These are phyloP conservation scores for Solanum chmielewskii DNA, from an alignment of 257 asterid species.

Conservation along the genomic window DNA sequence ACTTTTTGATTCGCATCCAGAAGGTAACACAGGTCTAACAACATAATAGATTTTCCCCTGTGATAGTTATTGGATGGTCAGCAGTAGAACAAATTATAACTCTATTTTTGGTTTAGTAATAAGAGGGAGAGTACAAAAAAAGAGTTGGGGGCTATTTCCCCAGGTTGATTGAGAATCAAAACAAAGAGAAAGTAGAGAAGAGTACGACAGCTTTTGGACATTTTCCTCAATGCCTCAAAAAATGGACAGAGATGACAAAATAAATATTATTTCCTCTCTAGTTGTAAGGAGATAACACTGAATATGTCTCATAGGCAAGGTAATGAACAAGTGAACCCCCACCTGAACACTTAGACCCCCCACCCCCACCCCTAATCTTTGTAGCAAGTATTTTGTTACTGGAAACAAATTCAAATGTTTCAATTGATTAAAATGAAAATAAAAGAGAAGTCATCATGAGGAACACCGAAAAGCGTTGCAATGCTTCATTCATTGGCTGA, in stretches of 20 bases:
- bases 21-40: constrained; percentile 80
- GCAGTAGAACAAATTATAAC: background rate
- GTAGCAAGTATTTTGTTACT: background rate
- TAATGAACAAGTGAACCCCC: background rate
- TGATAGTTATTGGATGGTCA: constrained; percentile 1
- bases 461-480: background rate
- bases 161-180: background rate
- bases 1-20: constrained; percentile 76
- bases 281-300: background rate
- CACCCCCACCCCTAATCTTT: background rate
- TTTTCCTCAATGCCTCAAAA: background rate
- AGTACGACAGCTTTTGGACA: background rate
- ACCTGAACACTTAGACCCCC: background rate
- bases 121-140: background rate
- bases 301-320: background rate
- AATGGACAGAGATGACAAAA: background rate
- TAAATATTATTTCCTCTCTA: background rate
- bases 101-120: background rate
- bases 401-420: background rate
- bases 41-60: constrained; percentile 79
- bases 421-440: background rate
- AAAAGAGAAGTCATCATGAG: background rate
- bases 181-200: background rate
- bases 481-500: background rate
- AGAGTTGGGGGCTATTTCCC: background rate